Evolutionary conservation across 306 rosid species (phyloP).

Genomic region (Abrus precatorius): DNA sequence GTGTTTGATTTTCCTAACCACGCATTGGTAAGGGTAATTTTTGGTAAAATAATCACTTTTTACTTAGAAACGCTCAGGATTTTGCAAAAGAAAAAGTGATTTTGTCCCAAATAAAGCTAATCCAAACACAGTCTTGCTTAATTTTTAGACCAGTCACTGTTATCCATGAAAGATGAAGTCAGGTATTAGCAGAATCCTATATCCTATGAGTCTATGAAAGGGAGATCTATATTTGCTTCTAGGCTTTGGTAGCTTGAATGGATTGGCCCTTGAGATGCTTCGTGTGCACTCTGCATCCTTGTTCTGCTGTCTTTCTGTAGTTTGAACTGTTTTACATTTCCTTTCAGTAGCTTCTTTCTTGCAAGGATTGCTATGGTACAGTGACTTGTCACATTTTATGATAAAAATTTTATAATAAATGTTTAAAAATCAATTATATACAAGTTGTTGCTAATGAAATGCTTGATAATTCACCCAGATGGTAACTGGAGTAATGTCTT

Average conservation of each 20-base stretch:
- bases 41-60: not conserved
- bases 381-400: not conserved
- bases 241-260: constrained; percentile 18
- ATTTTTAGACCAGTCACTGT: not conserved
- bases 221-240: constrained; percentile 38
- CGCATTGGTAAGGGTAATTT: not conserved
- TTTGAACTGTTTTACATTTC: constrained; percentile 22
- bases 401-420: not conserved
- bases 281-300: not conserved
- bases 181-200: constrained; percentile 11
- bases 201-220: constrained; percentile 28
- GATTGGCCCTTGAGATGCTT: constrained; percentile 36
- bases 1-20: constrained; percentile 26
- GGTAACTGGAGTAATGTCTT: not conserved
- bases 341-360: constrained; percentile 9
- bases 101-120: not conserved
- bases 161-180: not conserved
- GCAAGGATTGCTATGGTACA: not conserved
- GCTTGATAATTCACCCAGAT: not conserved
- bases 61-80: not conserved
- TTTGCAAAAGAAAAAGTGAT: not conserved
- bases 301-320: not conserved
- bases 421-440: not conserved
- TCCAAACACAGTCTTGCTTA: constrained; percentile 6
- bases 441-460: constrained; percentile 1